Conservation (phyloP, 2,329 filamentous ascomycete species). For the Fusarium staphyleae region DNA sequence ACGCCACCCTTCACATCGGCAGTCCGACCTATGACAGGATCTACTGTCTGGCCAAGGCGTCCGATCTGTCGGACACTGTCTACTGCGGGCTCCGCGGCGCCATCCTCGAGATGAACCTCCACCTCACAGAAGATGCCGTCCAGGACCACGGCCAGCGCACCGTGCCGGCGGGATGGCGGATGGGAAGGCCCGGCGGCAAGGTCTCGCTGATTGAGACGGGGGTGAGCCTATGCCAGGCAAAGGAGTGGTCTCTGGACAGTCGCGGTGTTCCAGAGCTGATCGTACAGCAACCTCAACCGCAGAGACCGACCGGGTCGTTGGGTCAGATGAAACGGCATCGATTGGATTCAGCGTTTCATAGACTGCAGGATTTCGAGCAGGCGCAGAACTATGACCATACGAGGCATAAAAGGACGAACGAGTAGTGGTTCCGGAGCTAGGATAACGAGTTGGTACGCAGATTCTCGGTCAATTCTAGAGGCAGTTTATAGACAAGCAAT, state of each 20-base stretch:
- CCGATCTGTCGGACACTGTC: conserved; percentile 55
- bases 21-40: conserved; percentile 45
- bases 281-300: conserved; percentile 22
- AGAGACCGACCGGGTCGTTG: not conserved
- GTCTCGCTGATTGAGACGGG: conserved; percentile 45
- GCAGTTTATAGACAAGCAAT: conserved; percentile 7
- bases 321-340: conserved; percentile 28
- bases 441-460: not conserved
- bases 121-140: conserved; percentile 37
- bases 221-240: conserved; percentile 37
- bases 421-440: not conserved
- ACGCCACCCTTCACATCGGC: conserved; percentile 56
- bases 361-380: conserved; percentile 22
- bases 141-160: conserved; percentile 10
- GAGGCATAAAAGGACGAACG: not conserved
- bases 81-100: conserved; percentile 59
- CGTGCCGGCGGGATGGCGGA: conserved; percentile 39
- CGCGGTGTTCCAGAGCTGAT: conserved; percentile 39
- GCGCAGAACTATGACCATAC: not conserved
- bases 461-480: conserved; percentile 10
- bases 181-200: conserved; percentile 28
- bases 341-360: conserved; percentile 36
- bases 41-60: conserved; percentile 57
- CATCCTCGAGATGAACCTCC: conserved; percentile 52
- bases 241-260: conserved; percentile 30